Percentiles rank a stretch among this genome's conserved stretches.
Conservation (phyloP, 768 basidiomycete genomes). For the Calocybe indica region DNA sequence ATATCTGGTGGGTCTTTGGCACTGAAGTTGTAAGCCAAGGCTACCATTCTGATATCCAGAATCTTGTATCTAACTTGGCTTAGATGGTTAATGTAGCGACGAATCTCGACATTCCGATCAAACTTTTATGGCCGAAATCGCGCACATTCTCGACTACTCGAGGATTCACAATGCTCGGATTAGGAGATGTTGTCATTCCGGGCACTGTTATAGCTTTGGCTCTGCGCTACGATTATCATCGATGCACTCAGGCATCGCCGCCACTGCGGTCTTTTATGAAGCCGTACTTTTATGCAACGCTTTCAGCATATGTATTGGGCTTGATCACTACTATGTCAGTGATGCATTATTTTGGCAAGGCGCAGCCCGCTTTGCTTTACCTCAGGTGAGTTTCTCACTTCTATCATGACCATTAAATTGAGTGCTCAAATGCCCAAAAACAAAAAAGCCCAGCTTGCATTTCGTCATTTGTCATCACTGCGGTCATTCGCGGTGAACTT, state of each 20-base stretch:
- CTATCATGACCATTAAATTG: too few relatives aligned
- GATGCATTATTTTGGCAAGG: slow-evolving; percentile 71
- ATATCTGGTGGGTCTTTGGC: slow-evolving; percentile 94
- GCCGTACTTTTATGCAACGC: slow-evolving; percentile 69
- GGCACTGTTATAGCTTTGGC: slow-evolving; percentile 76
- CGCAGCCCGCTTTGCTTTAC: slow-evolving; percentile 92
- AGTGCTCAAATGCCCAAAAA: slow-evolving; percentile 1
- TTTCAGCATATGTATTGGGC: slow-evolving; percentile 71
- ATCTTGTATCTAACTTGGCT: slow-evolving; percentile 3
- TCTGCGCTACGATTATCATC: slow-evolving; percentile 75
- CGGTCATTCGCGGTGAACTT: slow-evolving; percentile 62
- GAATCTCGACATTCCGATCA: slow-evolving; percentile 87
- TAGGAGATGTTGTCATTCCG: slow-evolving; percentile 78
- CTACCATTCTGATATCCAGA: neutral
- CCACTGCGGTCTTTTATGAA: slow-evolving; percentile 39
- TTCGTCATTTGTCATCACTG: slow-evolving; percentile 57
- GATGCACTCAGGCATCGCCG: slow-evolving; percentile 24
- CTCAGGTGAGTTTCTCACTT: slow-evolving; percentile 51
- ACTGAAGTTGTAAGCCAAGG: slow-evolving; percentile 64
- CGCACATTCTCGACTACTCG: slow-evolving; percentile 36
- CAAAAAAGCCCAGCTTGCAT: slow-evolving; percentile 67
- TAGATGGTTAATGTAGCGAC: slow-evolving; percentile 95
- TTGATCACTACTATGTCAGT: slow-evolving; percentile 74
- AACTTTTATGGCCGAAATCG: slow-evolving; percentile 82
- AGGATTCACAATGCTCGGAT: slow-evolving; percentile 85